Evolutionary conservation across 2,329 filamentous ascomycete genomes (phyloP).

Genomic region (Diplodia seriata): DNA sequence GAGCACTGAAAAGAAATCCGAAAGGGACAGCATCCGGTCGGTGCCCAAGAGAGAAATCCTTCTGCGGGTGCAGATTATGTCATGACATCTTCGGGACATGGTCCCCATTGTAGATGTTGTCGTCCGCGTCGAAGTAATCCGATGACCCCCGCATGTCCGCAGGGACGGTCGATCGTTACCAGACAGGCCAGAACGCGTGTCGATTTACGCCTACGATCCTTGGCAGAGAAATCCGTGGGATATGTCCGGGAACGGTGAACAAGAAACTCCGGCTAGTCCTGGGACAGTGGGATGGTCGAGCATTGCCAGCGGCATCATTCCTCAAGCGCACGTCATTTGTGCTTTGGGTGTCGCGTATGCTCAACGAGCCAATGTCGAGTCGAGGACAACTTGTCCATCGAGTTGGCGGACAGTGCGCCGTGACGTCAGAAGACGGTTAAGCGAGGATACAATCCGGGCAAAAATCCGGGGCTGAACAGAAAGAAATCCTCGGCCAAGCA

Average conservation of each 20-base stretch:
- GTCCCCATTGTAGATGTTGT: conserved; percentile 28
- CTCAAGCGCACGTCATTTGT: background rate
- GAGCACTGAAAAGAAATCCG: conserved; percentile 27
- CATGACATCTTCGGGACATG: conserved; percentile 20
- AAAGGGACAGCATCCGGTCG: background rate
- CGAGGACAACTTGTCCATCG: background rate
- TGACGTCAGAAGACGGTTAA: conserved; percentile 31
- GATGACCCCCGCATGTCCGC: conserved; percentile 27
- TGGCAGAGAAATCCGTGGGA: conserved; percentile 17
- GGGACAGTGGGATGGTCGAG: conserved; percentile 3
- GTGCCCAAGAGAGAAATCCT: conserved; percentile 3
- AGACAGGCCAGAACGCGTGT: conserved; percentile 24
- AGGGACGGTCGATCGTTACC: conserved; percentile 30
- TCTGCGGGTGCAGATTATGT: conserved; percentile 28
- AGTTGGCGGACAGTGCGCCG: background rate
- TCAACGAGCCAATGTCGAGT: conserved; percentile 19
- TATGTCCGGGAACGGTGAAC: conserved; percentile 3
- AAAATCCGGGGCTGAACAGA: conserved; percentile 5
- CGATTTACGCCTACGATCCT: conserved; percentile 32
- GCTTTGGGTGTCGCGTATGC: conserved; percentile 18
- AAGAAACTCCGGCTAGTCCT: conserved; percentile 9
- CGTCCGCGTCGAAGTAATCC: conserved; percentile 32
- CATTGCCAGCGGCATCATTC: conserved; percentile 12
- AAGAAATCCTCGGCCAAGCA: conserved; percentile 23
- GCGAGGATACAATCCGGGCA: conserved; percentile 32